A percentile compares a stretch with the other conserved stretches of the same genome.
Evolutionary conservation across 2,329 filamentous ascomycete genomes (phyloP).

Genomic region (Fusarium tuaranense): DNA sequence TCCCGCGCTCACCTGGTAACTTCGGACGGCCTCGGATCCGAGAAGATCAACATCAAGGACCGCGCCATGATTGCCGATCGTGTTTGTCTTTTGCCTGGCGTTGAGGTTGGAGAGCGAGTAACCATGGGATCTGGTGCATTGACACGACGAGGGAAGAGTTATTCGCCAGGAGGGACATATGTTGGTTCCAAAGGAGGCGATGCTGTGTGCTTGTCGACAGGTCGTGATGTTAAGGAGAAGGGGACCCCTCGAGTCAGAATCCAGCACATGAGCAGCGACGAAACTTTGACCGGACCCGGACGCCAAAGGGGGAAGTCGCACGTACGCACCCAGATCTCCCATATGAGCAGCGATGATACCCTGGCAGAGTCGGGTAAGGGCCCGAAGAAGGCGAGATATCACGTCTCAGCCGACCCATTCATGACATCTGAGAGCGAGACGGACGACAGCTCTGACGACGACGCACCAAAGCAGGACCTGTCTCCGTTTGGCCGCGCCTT

Average conservation of each 20-base stretch:
- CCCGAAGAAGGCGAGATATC: conserved; percentile 6
- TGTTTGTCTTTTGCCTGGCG: conserved; percentile 64
- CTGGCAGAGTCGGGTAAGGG: conserved; percentile 28
- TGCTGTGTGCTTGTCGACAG: conserved; percentile 56
- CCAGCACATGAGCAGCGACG: conserved; percentile 36
- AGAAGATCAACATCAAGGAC: conserved; percentile 59
- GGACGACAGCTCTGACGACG: conserved; percentile 9
- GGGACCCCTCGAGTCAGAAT: conserved; percentile 6
- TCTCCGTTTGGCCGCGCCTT: conserved; percentile 68
- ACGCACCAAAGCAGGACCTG: conserved; percentile 23
- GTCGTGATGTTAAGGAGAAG: conserved; percentile 19
- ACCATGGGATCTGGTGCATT: conserved; percentile 67
- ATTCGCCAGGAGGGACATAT: conserved; percentile 60
- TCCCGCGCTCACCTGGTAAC: conserved; percentile 66
- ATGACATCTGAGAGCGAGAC: conserved; percentile 35
- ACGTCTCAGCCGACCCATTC: conserved; percentile 10
- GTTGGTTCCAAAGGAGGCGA: conserved; percentile 65
- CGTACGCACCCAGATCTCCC: conserved; percentile 21
- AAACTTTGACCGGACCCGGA: conserved; percentile 29
- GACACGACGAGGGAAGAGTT: conserved; percentile 58
- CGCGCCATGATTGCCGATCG: conserved; percentile 69
- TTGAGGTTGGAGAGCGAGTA: conserved; percentile 59
- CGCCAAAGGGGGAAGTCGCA: conserved; percentile 15
- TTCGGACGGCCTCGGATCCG: conserved; percentile 62
- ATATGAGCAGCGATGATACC: conserved; percentile 44